phyloP scores from a whole-genome alignment of 305 asterid genomes.

The Galium porrigens region DNA sequence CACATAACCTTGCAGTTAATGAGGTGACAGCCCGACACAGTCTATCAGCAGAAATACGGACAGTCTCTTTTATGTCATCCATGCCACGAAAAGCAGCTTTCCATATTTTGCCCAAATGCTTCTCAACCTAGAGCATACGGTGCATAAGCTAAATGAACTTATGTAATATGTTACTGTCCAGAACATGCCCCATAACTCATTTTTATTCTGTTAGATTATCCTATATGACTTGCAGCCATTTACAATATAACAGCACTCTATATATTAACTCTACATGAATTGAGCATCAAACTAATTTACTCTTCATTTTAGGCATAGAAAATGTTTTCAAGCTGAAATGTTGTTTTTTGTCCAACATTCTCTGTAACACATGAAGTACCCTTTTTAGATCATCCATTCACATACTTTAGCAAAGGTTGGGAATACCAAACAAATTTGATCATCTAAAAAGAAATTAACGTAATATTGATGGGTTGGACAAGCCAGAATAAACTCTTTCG shows the following conservation, averaged over 20 bases:
- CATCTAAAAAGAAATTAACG: not conserved
- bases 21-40: slow-evolving; percentile 77
- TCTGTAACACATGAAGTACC: not conserved
- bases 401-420: not conserved
- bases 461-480: not conserved
- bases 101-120: slow-evolving; percentile 77
- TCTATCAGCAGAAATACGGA: slow-evolving; percentile 87
- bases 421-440: not conserved
- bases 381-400: slow-evolving; percentile 1
- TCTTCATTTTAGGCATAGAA: not conserved
- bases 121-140: slow-evolving; percentile 46
- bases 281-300: too few species aligned
- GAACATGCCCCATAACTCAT: not conserved
- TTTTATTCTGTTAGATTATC: not conserved
- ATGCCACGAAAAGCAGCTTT: slow-evolving; percentile 84
- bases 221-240: not conserved
- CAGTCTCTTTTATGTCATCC: slow-evolving; percentile 98
- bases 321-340: not conserved
- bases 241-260: not conserved
- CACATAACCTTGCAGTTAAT: slow-evolving; percentile 77
- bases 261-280: not conserved
- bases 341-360: not conserved
- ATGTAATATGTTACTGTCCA: not conserved
- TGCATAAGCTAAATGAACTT: not conserved
- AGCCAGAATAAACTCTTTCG: not conserved